phyloP scores from a whole-genome alignment of 139 green algal species.

The Tetratostichococcus sp. region DNA sequence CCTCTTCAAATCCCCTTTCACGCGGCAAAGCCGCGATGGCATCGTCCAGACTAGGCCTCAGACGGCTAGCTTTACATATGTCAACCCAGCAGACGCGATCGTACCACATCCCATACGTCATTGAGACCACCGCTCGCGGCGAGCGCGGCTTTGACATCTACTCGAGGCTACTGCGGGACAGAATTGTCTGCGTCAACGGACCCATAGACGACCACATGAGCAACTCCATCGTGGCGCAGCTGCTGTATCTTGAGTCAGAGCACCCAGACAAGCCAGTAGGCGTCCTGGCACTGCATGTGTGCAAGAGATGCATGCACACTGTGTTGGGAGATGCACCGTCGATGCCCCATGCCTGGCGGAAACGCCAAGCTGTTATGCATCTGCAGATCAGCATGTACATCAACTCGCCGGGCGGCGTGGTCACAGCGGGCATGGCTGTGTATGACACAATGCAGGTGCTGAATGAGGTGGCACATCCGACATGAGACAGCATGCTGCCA shows the following conservation, averaged over 20 bases:
- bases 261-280: constrained; percentile 83
- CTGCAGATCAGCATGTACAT: constrained; percentile 95
- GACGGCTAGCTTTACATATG: neutral
- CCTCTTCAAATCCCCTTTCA: too few species aligned
- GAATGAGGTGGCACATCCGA: too few species aligned
- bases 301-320: too few species aligned
- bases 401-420: constrained; percentile 87
- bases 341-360: too few species aligned
- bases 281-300: too few species aligned
- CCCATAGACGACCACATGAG: constrained; percentile 77
- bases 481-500: too few species aligned
- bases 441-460: constrained; percentile 98
- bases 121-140: constrained; percentile 52
- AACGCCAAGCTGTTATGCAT: too few species aligned
- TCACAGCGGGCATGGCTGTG: constrained; percentile 92
- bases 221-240: constrained; percentile 83
- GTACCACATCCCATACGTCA: constrained; percentile 58
- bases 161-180: constrained; percentile 82
- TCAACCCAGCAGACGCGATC: neutral
- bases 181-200: constrained; percentile 85
- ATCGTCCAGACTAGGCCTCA: neutral
- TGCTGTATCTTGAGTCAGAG: constrained; percentile 92
- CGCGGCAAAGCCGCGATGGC: too few species aligned
- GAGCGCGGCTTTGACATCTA: constrained; percentile 94
- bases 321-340: too few species aligned